Base-by-base conservation (phyloP, 352 stramenopile genomes). In the Phytophthora sansomeana region DNA sequence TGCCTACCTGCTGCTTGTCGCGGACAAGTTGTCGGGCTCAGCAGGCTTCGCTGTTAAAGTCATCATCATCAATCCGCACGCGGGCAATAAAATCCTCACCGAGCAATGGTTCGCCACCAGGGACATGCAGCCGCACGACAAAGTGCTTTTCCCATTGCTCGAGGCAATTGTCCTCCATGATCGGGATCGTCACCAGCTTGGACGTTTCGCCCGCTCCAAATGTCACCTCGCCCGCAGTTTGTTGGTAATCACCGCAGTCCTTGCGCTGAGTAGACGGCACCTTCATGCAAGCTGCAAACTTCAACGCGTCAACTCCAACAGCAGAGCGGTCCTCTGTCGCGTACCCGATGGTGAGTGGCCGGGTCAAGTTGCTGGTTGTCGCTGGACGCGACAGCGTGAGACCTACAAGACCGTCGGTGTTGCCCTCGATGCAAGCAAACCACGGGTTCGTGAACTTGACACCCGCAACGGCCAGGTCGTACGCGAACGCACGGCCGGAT, bases 161-260 rank as follows among this genome's bases (percentile, higher is more conserved):
- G 39, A 85, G 81, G 73, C 96, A 99, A 24, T 80, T 77, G 74
- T 99, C 96, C 62, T 99, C 94, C 50, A 98, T 92, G 35, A 98
- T 91, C n/a, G 83, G 77, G 26, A 98, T 80, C 11, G 84, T 85
- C 59, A 99, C 89, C 47, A 95, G 82, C 28, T 91, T 91, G 47
- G 88, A 87, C 6, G 77, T 90, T 49, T 97, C 90, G 1, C 93
- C 93, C 0, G 78, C 75, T 14, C 85, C 80, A 50, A 99, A 98
- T 9, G 90, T 97, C 7, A 98, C 49, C 48, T 97, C 84, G 4
- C 96, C 96, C 6, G 83, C 77, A 6, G 50, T 74, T 44, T 95
- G 87, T 56, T 89, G 83, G 48, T 95, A 96, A 60, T 95, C 84
- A 16, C 66, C 78, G 64, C 86, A 96, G 24, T 78, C 80, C 35